Conservation (phyloP, 139 green algal genomes). For the Chlamydomonas schloesseri region DNA sequence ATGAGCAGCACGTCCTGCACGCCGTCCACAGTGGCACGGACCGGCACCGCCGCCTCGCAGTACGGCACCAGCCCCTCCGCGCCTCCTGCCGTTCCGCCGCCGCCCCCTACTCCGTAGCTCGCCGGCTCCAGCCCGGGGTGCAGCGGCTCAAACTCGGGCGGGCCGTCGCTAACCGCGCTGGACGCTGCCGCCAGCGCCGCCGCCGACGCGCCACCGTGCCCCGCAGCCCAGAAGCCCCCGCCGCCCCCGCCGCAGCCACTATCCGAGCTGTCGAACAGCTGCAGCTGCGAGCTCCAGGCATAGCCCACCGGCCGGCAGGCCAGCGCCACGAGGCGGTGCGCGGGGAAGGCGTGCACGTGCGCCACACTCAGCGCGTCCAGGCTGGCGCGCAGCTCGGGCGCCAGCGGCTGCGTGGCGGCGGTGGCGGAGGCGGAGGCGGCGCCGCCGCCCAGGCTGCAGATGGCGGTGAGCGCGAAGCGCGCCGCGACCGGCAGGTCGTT, state of each 20-base stretch:
- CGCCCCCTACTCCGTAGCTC: not conserved
- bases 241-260: not conserved
- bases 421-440: not conserved
- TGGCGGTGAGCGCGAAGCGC: constrained; percentile 13
- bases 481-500: constrained; percentile 55
- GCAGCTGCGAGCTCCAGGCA: constrained; percentile 4
- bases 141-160: constrained; percentile 42
- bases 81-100: no score
- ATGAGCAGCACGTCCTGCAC: constrained; percentile 30
- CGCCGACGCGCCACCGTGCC: not conserved
- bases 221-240: not conserved
- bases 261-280: constrained; percentile 8
- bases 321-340: constrained; percentile 3
- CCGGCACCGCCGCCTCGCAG: constrained; percentile 13
- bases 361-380: not conserved
- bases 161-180: no score
- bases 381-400: constrained; percentile 6
- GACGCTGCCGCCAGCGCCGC: not conserved
- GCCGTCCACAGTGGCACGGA: not conserved
- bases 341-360: constrained; percentile 25
- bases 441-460: constrained; percentile 1
- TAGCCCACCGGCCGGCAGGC: constrained; percentile 25
- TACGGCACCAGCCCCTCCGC: not conserved
- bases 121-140: constrained; percentile 35
- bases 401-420: not conserved